Evolutionary conservation across 1,284 basidiomycete genomes (phyloP).

Genomic region (Leccinum griseonigrum): DNA sequence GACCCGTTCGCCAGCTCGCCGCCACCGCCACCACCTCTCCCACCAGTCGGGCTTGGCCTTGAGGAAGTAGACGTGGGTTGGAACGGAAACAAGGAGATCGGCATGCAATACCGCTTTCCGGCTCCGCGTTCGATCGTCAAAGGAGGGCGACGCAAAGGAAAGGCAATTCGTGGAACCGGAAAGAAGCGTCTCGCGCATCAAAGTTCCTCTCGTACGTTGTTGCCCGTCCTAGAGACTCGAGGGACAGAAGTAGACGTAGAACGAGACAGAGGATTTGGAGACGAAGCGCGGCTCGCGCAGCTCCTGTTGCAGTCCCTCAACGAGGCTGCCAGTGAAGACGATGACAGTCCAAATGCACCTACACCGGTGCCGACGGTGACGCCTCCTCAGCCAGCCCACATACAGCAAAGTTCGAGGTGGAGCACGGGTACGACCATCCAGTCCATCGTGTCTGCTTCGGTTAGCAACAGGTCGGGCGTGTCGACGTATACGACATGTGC

Average conservation of each 20-base stretch:
- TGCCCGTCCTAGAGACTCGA: slow-evolving; percentile 25
- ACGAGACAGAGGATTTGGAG: slow-evolving; percentile 26
- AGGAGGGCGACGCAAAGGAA: slow-evolving; percentile 21
- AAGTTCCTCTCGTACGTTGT: slow-evolving; percentile 26
- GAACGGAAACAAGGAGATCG: slow-evolving; percentile 22
- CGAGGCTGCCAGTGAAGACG: slow-evolving; percentile 11
- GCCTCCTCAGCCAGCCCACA: slow-evolving; percentile 18
- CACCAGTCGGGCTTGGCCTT: slow-evolving; percentile 26
- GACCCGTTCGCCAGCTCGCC: slow-evolving; percentile 34
- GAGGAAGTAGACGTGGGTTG: slow-evolving; percentile 31
- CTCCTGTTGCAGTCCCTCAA: slow-evolving; percentile 31
- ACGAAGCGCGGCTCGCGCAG: slow-evolving; percentile 29
- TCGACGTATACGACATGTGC: slow-evolving; percentile 31
- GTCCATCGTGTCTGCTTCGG: slow-evolving; percentile 26
- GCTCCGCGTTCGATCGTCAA: slow-evolving; percentile 31
- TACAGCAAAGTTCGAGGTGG: slow-evolving; percentile 27
- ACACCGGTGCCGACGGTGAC: slow-evolving; percentile 8
- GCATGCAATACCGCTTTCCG: slow-evolving; percentile 32
- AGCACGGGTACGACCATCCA: slow-evolving; percentile 31
- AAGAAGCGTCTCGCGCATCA: slow-evolving; percentile 26
- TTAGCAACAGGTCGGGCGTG: slow-evolving; percentile 30
- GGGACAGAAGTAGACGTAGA: slow-evolving; percentile 16
- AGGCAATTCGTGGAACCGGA: slow-evolving; percentile 13
- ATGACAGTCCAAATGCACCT: not conserved
- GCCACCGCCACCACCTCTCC: slow-evolving; percentile 31